Percentiles rank a stretch among this genome's conserved stretches.
Conservation (phyloP, 2,329 filamentous ascomycete genomes). For the Malbranchea zuffiana region DNA sequence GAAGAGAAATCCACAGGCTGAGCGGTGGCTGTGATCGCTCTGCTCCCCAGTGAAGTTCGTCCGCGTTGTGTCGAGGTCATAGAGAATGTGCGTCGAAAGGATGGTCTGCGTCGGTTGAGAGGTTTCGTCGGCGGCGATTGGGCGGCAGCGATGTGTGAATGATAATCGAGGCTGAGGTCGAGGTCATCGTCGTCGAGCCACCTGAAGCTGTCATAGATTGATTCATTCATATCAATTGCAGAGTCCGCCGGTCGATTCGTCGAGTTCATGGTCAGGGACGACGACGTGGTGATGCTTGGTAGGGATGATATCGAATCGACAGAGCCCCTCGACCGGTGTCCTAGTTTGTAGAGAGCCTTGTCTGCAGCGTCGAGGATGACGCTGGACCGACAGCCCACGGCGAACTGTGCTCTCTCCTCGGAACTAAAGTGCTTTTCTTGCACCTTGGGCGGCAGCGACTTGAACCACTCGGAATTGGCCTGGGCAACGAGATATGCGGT, state of each 20-base stretch:
- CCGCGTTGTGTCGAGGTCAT: conserved; percentile 55
- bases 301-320: conserved; percentile 19
- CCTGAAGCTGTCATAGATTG: conserved; percentile 56
- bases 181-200: conserved; percentile 66
- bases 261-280: conserved; percentile 13
- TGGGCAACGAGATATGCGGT: conserved; percentile 33
- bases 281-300: conserved; percentile 12
- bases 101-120: conserved; percentile 28
- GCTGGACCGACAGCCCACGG: conserved; percentile 42
- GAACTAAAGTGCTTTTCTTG: conserved; percentile 58
- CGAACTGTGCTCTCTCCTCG: conserved; percentile 55
- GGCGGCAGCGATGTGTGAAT: conserved; percentile 47
- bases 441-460: conserved; percentile 61
- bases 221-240: conserved; percentile 38
- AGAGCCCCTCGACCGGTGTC: conserved; percentile 27
- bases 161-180: conserved; percentile 60
- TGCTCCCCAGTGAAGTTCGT: conserved; percentile 34
- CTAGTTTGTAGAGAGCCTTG: conserved; percentile 44
- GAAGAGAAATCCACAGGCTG: conserved; percentile 20
- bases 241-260: conserved; percentile 23
- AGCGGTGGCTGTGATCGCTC: conserved; percentile 31
- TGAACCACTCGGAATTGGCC: conserved; percentile 56
- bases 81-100: conserved; percentile 61
- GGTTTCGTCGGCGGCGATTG: conserved; percentile 26
- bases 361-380: conserved; percentile 49